Base-by-base conservation (phyloP, 192 early-diverging fungal species). In the Entomortierella chlamydospora region DNA sequence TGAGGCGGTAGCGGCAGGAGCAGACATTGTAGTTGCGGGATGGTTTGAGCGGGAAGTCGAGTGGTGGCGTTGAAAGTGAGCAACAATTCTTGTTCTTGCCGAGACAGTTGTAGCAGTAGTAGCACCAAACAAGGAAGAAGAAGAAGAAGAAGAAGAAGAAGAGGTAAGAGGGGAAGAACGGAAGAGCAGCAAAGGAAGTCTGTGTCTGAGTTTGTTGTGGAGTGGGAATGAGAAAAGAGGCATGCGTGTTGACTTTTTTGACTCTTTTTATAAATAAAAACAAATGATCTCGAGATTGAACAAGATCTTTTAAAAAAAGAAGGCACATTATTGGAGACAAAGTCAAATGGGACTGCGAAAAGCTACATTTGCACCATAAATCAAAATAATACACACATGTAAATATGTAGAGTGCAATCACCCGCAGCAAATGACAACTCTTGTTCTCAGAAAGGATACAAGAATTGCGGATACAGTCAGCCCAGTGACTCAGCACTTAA, bases 1-100 rank as follows among this genome's bases (percentile, higher is more conserved):
- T 23, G 59, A 10, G 53, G 67, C 37, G 57, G 70, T 72, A 23
- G 59, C 6, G 53, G 67, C 37, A 53, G 43, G 4, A 11, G 73
- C 47, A 34, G 71, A 8, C 11, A 42, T 31, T 22, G 2, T 55
- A 64, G 18, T 47, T 49, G 61, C 39, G 28, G 61, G 54, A 37
- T 41, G 31, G n/a, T 26, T 25, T 23, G 22, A 42, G 41, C 39
- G 29, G 43, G 49, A 29, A n/a, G 51, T 59, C 18, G 57, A 59
- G 39, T 59, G 57, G n/a, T n/a, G 39, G 34, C n/a, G n/a, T n/a
- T 29, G 34, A 47, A 17, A 47, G 8, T 43, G 34, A 26, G 47
- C 4, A 23, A 54, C 2, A 6, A 30, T 57, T 34, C 29, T 33
- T 57, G 55, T 12, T 33, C 55, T 33, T 57, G 18, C 11, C 15